Conservation (phyloP, 2,329 filamentous ascomycete genomes). For the Trichoderma harzianum region DNA sequence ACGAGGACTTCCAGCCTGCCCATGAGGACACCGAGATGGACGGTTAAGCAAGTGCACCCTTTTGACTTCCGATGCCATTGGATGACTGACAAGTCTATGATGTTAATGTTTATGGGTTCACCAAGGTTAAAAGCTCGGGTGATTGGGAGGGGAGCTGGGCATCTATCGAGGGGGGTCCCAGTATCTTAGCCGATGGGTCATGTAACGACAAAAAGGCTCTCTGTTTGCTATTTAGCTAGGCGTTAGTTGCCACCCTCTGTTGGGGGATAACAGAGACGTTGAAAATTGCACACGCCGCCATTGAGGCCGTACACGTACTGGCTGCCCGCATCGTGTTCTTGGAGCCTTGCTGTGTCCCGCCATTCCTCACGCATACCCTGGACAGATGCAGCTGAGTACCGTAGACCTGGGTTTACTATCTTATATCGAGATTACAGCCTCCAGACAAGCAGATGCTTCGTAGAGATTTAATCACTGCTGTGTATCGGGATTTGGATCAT, state of each 20-base stretch:
- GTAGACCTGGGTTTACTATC: neutral
- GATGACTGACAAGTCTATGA: neutral
- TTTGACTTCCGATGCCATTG: neutral
- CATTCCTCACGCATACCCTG: constrained; percentile 1
- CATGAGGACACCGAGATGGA: constrained; percentile 68
- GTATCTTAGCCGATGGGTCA: neutral
- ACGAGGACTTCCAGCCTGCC: constrained; percentile 63
- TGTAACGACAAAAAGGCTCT: constrained; percentile 4
- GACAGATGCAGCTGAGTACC: neutral
- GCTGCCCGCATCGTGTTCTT: neutral
- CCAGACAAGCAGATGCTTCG: neutral
- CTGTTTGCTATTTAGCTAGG: constrained; percentile 6
- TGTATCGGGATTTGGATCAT: neutral
- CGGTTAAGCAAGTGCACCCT: constrained; percentile 26
- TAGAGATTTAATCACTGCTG: neutral
- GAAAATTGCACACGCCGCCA: constrained; percentile 1
- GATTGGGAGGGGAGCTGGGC: neutral
- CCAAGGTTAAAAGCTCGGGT: neutral
- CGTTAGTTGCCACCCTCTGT: neutral
- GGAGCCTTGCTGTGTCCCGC: constrained; percentile 10
- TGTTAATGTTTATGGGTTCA: neutral
- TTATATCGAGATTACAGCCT: neutral
- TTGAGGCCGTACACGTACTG: neutral
- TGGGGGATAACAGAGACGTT: neutral
- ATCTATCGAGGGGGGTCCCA: neutral